Evolutionary conservation across 371 early-diverging fungal species (phyloP).

Genomic region (Entomophthora muscae): DNA sequence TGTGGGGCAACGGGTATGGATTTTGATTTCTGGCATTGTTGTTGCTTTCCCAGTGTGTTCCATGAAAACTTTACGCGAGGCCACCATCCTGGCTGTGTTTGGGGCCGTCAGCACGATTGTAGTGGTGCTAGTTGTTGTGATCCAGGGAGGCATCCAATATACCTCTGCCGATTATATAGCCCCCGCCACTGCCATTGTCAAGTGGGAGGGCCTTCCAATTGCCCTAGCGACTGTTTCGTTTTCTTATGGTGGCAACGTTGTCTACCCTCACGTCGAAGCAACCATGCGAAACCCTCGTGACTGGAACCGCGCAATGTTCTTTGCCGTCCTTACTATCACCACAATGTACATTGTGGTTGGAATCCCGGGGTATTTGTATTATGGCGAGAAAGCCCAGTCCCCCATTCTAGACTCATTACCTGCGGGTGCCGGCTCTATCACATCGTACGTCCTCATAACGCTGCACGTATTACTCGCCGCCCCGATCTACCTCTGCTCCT

Average conservation of each 20-base stretch:
- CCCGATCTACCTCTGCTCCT: constrained; percentile 64
- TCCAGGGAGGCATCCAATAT: background rate
- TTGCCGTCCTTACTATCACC: constrained; percentile 48
- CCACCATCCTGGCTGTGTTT: constrained; percentile 33
- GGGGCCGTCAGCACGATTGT: constrained; percentile 29
- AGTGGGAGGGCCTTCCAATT: constrained; percentile 22
- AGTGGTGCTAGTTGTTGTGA: constrained; percentile 19
- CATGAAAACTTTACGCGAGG: constrained; percentile 53
- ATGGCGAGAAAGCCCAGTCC: constrained; percentile 40
- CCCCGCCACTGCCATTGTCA: constrained; percentile 21
- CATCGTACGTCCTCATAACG: constrained; percentile 49
- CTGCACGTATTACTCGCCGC: constrained; percentile 62
- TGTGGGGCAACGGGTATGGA: constrained; percentile 31
- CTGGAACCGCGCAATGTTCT: constrained; percentile 46
- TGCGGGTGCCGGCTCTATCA: constrained; percentile 32
- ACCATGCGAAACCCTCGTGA: constrained; percentile 48
- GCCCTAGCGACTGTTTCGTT: constrained; percentile 47
- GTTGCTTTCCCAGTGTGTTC: constrained; percentile 29
- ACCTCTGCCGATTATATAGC: constrained; percentile 10
- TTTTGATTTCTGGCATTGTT: constrained; percentile 33
- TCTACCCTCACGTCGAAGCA: constrained; percentile 65
- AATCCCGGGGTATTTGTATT: constrained; percentile 58
- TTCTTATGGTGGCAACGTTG: constrained; percentile 59
- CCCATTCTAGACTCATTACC: constrained; percentile 61
- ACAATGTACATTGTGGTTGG: constrained; percentile 56